phyloP scores from a whole-genome alignment of 306 rosid genomes.

The Quercus suber region DNA sequence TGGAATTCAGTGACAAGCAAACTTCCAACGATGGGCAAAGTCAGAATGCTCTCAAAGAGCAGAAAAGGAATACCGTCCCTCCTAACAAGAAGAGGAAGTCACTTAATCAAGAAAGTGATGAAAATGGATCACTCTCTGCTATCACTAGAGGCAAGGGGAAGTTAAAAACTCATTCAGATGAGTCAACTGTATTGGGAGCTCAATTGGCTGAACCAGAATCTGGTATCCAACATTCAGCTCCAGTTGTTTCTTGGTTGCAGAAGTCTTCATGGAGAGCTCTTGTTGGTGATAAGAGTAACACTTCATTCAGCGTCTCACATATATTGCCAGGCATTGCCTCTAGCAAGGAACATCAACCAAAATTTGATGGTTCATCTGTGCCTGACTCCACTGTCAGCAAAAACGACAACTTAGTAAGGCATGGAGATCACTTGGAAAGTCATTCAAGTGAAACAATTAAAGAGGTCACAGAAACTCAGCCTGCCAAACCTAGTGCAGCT shows the following conservation, averaged over 20 bases:
- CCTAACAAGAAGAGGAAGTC: constrained; percentile 50
- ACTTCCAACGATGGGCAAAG: constrained; percentile 25
- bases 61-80: constrained; percentile 25
- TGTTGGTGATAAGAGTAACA: constrained; percentile 39
- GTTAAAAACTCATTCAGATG: constrained; percentile 20
- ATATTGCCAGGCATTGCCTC: constrained; percentile 33
- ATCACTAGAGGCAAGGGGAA: constrained; percentile 24
- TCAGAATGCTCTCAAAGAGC: constrained; percentile 19
- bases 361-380: constrained; percentile 5
- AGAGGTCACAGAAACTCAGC: constrained; percentile 31
- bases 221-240: constrained; percentile 23
- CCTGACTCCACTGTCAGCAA: constrained; percentile 18
- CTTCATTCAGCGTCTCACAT: constrained; percentile 49
- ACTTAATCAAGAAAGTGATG: constrained; percentile 19
- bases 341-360: constrained; percentile 19
- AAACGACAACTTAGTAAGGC: constrained; percentile 16
- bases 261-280: constrained; percentile 82
- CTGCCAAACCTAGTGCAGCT: constrained; percentile 18
- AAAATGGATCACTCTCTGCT: constrained; percentile 23
- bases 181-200: constrained; percentile 22
- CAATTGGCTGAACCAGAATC: constrained; percentile 29
- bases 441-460: neutral
- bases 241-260: constrained; percentile 55
- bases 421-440: constrained; percentile 3
- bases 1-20: constrained; percentile 3